Percentiles rank a stretch among this genome's conserved stretches.
Evolutionary conservation across 2,329 filamentous ascomycete genomes (phyloP).

Genomic region (Cordyceps fumosorosea): DNA sequence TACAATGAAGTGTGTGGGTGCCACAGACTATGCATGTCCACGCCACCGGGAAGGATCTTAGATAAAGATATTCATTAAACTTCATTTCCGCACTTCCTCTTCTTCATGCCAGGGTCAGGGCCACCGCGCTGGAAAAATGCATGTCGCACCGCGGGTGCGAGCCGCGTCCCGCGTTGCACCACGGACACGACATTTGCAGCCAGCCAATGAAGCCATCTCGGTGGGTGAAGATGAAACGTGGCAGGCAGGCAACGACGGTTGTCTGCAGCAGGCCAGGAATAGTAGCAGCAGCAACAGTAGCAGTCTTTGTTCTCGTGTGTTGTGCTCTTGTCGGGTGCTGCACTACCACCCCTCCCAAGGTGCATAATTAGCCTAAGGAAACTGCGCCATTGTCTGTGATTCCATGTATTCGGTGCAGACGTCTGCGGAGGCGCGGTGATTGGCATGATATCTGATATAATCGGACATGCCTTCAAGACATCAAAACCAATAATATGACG

Average conservation of each 20-base stretch:
- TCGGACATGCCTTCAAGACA: background rate
- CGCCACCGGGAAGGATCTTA: background rate
- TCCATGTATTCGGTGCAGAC: background rate
- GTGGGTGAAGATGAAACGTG: slow-evolving; percentile 6
- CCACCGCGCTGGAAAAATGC: background rate
- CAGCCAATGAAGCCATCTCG: background rate
- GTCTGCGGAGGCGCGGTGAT: background rate
- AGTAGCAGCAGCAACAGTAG: background rate
- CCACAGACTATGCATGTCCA: background rate
- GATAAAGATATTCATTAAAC: background rate
- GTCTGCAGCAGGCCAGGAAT: background rate
- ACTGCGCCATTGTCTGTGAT: background rate
- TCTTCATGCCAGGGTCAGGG: background rate
- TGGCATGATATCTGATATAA: background rate
- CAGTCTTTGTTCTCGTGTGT: background rate
- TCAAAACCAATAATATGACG: background rate
- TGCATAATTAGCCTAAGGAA: background rate
- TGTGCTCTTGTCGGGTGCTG: background rate
- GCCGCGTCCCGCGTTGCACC: slow-evolving; percentile 7
- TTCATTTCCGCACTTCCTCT: background rate
- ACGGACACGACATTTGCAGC: slow-evolving; percentile 4
- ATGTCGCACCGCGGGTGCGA: slow-evolving; percentile 4
- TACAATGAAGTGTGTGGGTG: background rate
- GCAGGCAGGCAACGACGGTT: background rate
- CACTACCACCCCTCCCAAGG: background rate